Conservation (phyloP, 768 basidiomycete genomes). For the Cystofilobasidium macerans region DNA sequence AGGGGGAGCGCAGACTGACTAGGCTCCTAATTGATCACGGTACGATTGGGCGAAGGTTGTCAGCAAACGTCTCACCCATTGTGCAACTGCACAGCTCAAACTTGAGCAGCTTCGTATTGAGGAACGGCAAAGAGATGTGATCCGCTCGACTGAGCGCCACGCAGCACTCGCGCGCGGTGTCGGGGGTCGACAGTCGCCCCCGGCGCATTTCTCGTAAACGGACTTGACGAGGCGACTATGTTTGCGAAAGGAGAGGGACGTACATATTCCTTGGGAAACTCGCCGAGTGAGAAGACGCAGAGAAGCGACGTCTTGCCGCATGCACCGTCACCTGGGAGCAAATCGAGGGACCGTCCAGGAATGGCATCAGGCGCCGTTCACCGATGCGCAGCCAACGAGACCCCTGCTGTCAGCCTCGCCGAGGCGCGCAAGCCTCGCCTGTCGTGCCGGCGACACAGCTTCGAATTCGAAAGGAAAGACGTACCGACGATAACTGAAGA, state of each 20-base stretch:
- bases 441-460: no score
- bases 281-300: slow-evolving; percentile 82
- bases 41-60: neutral
- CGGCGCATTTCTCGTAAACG: no score
- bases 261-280: slow-evolving; percentile 85
- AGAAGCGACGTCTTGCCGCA: slow-evolving; percentile 71
- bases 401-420: neutral
- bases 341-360: neutral
- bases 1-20: no score
- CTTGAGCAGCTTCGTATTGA: no score
- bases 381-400: neutral
- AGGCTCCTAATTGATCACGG: neutral
- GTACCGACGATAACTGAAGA: slow-evolving; percentile 22
- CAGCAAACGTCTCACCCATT: no score
- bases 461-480: neutral
- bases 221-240: no score
- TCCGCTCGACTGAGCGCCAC: no score
- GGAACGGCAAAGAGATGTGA: no score
- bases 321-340: slow-evolving; percentile 74
- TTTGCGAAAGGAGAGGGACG: slow-evolving; percentile 10
- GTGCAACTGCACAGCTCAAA: no score
- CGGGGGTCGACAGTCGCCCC: no score
- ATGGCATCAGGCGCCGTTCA: neutral
- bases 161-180: no score
- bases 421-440: no score